These are phyloP conservation scores for Nematocida parisii DNA, from an alignment of 371 early-diverging fungal species.

Conservation along the genomic window DNA sequence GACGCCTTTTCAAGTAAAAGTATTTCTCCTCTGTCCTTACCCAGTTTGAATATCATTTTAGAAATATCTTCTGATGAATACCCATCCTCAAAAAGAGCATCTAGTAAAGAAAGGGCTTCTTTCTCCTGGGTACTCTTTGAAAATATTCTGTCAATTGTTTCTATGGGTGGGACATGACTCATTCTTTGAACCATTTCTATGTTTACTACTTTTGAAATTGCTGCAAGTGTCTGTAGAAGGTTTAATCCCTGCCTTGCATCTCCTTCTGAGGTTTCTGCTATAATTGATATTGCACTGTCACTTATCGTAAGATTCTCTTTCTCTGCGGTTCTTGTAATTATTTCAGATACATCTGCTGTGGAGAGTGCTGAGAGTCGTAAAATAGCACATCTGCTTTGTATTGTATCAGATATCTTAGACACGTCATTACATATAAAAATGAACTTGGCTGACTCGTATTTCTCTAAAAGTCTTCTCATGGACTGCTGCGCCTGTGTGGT, in stretches of 20 bases:
- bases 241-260: conserved; percentile 97
- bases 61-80: conserved; percentile 54
- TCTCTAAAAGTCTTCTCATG: conserved; percentile 90
- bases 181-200: conserved; percentile 17
- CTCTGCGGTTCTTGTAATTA: conserved; percentile 78
- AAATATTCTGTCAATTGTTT: conserved; percentile 37
- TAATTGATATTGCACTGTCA: conserved; percentile 73
- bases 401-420: conserved; percentile 94
- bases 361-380: conserved; percentile 77
- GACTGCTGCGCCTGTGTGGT: conserved; percentile 75
- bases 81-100: conserved; percentile 36
- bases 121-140: conserved; percentile 1
- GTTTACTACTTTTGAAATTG: conserved; percentile 22
- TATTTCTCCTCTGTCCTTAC: conserved; percentile 34
- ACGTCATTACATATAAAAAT: conserved; percentile 93
- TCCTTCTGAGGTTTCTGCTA: conserved; percentile 89
- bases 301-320: conserved; percentile 74
- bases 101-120: conserved; percentile 15
- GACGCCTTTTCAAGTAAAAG: conserved; percentile 36
- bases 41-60: conserved; percentile 49
- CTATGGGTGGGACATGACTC: conserved; percentile 49
- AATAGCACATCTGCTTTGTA: conserved; percentile 92
- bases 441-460: conserved; percentile 85
- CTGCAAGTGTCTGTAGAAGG: conserved; percentile 75
- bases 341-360: conserved; percentile 75